Evolutionary conservation across 106 monocot genomes (phyloP).

Genomic region (Allium sativum): DNA sequence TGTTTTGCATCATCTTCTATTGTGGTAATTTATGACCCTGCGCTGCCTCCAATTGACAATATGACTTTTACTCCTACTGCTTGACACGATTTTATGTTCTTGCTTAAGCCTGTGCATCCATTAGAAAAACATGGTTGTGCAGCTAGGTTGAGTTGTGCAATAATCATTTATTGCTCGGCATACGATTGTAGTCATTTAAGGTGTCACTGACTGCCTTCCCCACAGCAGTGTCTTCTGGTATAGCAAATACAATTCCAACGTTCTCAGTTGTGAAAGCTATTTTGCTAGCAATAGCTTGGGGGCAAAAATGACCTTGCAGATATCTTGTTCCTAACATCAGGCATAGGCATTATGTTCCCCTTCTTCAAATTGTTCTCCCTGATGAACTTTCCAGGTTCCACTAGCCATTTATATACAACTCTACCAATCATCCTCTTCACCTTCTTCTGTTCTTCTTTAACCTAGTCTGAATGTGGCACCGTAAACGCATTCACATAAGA

Average conservation of each 20-base stretch:
- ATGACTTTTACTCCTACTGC: no score
- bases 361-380: constrained; percentile 40
- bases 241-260: constrained; percentile 32
- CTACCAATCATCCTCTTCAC: not conserved
- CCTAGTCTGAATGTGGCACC: constrained; percentile 23
- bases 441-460: not conserved
- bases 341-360: constrained; percentile 66
- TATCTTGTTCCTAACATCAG: constrained; percentile 67
- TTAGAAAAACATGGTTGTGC: no score
- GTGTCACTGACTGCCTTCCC: constrained; percentile 58
- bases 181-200: no score
- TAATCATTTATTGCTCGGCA: no score
- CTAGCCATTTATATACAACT: constrained; percentile 32
- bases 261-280: constrained; percentile 49
- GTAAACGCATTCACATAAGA: not conserved
- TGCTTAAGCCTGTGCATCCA: no score
- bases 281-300: constrained; percentile 19
- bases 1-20: no score
- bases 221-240: constrained; percentile 41
- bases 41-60: no score
- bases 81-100: no score
- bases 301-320: constrained; percentile 61
- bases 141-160: no score
- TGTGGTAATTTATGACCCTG: no score
- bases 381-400: constrained; percentile 87